These are phyloP conservation scores for Trichophyton mentagrophytes DNA, from an alignment of 2,329 filamentous ascomycete genomes.

Conservation along the genomic window DNA sequence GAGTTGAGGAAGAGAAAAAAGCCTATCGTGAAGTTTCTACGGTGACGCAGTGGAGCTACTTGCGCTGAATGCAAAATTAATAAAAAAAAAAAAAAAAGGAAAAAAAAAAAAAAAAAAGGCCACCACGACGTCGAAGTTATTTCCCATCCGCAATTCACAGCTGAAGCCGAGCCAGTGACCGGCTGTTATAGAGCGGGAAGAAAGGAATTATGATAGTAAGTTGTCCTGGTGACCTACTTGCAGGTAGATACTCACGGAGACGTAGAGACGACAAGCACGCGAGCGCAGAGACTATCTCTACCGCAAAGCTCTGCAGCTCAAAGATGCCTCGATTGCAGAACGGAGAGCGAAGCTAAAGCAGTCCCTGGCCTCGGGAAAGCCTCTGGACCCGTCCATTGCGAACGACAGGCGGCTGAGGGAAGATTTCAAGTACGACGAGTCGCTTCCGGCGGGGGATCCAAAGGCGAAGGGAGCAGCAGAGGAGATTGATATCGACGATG, in stretches of 20 bases:
- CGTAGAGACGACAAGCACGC: slow-evolving; percentile 57
- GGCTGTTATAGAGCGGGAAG: background rate
- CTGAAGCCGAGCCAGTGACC: background rate
- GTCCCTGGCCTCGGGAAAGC: slow-evolving; percentile 78
- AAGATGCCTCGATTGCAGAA: slow-evolving; percentile 84
- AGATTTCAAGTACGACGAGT: slow-evolving; percentile 91
- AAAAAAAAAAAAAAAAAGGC: background rate
- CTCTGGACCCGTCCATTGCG: slow-evolving; percentile 66
- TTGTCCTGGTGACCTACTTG: background rate
- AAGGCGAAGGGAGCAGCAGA: slow-evolving; percentile 70
- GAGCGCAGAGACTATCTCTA: slow-evolving; percentile 83
- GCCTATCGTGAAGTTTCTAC: background rate
- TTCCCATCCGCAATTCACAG: background rate
- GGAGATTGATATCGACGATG: slow-evolving; percentile 73
- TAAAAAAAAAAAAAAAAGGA: too few relatives aligned
- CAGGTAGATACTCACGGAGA: background rate
- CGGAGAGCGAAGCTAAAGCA: slow-evolving; percentile 78
- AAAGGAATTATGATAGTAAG: background rate
- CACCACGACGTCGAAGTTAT: background rate
- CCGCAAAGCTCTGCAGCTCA: slow-evolving; percentile 70
- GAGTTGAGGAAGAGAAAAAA: background rate
- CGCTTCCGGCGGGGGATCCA: slow-evolving; percentile 48
- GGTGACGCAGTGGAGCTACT: background rate
- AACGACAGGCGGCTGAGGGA: slow-evolving; percentile 73
- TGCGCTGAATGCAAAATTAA: background rate